Percentiles rank a stretch among this genome's conserved stretches.
These are phyloP conservation scores for Rhodotorula diobovata DNA, from an alignment of 768 basidiomycete species.

Conservation along the genomic window DNA sequence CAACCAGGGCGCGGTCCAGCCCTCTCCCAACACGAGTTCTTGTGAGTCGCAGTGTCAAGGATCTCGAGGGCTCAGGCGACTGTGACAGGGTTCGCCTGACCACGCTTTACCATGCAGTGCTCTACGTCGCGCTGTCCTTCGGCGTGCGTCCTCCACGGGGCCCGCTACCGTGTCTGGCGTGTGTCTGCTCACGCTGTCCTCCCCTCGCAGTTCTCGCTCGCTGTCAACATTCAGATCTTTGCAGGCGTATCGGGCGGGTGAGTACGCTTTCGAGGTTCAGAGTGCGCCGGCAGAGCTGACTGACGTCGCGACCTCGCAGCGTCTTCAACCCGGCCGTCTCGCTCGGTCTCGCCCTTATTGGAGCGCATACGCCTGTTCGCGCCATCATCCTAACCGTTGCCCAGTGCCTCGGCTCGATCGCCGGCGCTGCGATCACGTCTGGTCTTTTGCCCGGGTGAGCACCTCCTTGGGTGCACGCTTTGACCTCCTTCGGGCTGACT, in stretches of 20 bases:
- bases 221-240: slow-evolving; percentile 23
- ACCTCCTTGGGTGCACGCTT: background rate
- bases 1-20: slow-evolving; percentile 14
- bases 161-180: background rate
- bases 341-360: slow-evolving; percentile 48
- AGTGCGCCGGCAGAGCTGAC: too few relatives aligned
- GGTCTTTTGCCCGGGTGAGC: slow-evolving; percentile 23
- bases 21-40: slow-evolving; percentile 9
- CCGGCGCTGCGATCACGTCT: slow-evolving; percentile 33
- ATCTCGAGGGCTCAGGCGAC: too few relatives aligned
- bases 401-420: slow-evolving; percentile 49
- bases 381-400: slow-evolving; percentile 45
- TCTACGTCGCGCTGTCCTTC: slow-evolving; percentile 21
- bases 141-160: background rate
- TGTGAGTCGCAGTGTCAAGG: background rate
- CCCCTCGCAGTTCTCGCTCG: slow-evolving; percentile 4
- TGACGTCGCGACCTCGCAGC: too few relatives aligned
- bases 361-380: slow-evolving; percentile 47
- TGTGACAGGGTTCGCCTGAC: too few relatives aligned
- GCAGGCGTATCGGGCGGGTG: slow-evolving; percentile 12
- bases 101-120: too few relatives aligned
- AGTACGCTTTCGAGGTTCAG: background rate
- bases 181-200: too few relatives aligned
- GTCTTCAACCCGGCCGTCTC: slow-evolving; percentile 42
- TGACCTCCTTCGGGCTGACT: too few relatives aligned